phyloP scores from a whole-genome alignment of 2,329 filamentous ascomycete species.

The Phyllachora maydis region DNA sequence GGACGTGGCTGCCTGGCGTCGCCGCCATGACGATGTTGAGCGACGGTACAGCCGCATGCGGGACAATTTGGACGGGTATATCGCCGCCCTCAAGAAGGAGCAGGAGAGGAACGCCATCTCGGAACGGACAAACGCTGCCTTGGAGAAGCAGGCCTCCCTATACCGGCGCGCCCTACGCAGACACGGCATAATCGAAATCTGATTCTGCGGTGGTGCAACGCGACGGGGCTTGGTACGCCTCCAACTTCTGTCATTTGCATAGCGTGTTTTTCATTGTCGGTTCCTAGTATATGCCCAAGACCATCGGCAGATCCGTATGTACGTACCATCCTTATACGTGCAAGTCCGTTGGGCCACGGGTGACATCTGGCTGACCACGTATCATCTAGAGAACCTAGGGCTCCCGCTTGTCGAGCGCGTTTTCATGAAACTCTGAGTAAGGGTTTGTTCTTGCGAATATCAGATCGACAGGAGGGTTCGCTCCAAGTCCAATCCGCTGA shows the following conservation, averaged over 20 bases:
- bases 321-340: no score
- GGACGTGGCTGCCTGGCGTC: constrained; percentile 5
- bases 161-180: not conserved
- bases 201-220: not conserved
- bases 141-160: not conserved
- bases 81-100: constrained; percentile 8
- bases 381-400: no score
- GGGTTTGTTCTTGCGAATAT: no score
- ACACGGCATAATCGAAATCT: not conserved
- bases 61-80: constrained; percentile 7
- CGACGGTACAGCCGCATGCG: constrained; percentile 5
- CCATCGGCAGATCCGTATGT: no score
- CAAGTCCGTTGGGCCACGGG: no score
- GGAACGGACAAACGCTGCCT: constrained; percentile 9
- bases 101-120: constrained; percentile 10
- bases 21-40: constrained; percentile 8
- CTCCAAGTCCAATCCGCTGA: no score
- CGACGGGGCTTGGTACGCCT: not conserved
- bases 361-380: no score
- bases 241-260: not conserved
- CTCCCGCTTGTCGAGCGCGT: no score
- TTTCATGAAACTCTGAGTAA: no score
- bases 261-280: not conserved
- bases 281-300: no score
- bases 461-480: no score